These are phyloP conservation scores for Monilinia laxa DNA, from an alignment of 2,329 filamentous ascomycete species.

Conservation along the genomic window DNA sequence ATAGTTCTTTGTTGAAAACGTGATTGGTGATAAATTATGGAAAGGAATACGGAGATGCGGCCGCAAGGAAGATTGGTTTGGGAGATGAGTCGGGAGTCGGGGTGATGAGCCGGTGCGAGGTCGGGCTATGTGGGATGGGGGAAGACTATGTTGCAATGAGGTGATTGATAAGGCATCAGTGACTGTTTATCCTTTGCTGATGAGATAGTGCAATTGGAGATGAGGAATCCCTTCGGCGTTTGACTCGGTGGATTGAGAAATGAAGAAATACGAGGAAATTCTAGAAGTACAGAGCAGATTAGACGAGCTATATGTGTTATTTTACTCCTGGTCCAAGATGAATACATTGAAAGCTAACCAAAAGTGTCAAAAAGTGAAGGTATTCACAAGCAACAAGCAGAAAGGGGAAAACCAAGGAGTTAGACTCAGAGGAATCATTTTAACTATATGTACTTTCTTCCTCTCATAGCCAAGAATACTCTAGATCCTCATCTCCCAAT, in stretches of 20 bases:
- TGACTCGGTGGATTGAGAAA: background rate
- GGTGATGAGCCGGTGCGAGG: background rate
- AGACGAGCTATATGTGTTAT: background rate
- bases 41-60: background rate
- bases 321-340: too few species aligned
- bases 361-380: background rate
- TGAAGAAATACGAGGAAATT: fast-evolving
- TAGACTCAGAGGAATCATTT: background rate
- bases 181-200: background rate
- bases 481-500: background rate
- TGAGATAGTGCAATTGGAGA: background rate
- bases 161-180: background rate
- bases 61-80: background rate
- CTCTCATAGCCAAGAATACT: background rate
- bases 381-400: background rate
- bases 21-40: background rate
- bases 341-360: too few species aligned
- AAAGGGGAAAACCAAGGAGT: background rate
- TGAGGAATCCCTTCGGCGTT: too few species aligned
- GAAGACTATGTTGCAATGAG: background rate
- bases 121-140: background rate
- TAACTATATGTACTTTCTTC: background rate
- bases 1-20: background rate
- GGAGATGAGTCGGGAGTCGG: background rate
- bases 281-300: background rate